Percentiles rank a stretch among this genome's conserved stretches.
These are phyloP conservation scores for Mortierella sp. DNA, from an alignment of 371 early-diverging fungal species.

Conservation along the genomic window DNA sequence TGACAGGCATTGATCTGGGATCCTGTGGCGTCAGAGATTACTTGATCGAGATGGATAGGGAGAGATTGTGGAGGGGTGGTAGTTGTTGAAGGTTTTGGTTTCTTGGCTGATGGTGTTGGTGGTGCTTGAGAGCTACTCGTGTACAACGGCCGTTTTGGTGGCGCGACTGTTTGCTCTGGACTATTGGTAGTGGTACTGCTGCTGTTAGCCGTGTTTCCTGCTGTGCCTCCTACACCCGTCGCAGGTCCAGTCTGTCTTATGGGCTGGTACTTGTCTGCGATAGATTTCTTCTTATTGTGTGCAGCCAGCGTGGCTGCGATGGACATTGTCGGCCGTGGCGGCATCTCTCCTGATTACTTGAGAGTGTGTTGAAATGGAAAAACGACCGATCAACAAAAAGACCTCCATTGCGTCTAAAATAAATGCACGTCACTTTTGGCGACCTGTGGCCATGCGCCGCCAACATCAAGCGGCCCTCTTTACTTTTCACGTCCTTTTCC, in stretches of 20 bases:
- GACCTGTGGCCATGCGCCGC: too few relatives aligned
- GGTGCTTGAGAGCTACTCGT: slow-evolving; percentile 3
- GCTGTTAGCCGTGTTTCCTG: not conserved
- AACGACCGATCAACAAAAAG: not conserved
- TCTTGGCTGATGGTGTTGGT: slow-evolving; percentile 5
- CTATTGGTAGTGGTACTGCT: not conserved
- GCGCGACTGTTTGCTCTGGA: not conserved
- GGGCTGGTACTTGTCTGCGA: slow-evolving; percentile 21
- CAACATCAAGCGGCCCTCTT: too few relatives aligned
- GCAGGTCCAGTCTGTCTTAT: not conserved
- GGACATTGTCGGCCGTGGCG: slow-evolving; percentile 36
- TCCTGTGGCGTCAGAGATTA: slow-evolving; percentile 47
- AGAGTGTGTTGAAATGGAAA: not conserved
- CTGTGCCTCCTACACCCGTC: not conserved
- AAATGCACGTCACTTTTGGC: too few relatives aligned
- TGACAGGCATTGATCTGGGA: slow-evolving; percentile 67
- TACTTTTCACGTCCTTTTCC: too few relatives aligned
- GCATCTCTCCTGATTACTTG: slow-evolving; percentile 23
- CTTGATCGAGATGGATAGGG: slow-evolving; percentile 42
- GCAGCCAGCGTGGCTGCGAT: slow-evolving; percentile 57
- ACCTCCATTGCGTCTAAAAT: not conserved
- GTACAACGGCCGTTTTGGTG: slow-evolving; percentile 8
- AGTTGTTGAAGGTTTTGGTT: not conserved
- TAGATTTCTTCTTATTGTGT: slow-evolving; percentile 30
- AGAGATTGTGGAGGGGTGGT: not conserved